phyloP scores from a whole-genome alignment of 495 filamentous ascomycete species.

The Thermochaetoides thermophila region DNA sequence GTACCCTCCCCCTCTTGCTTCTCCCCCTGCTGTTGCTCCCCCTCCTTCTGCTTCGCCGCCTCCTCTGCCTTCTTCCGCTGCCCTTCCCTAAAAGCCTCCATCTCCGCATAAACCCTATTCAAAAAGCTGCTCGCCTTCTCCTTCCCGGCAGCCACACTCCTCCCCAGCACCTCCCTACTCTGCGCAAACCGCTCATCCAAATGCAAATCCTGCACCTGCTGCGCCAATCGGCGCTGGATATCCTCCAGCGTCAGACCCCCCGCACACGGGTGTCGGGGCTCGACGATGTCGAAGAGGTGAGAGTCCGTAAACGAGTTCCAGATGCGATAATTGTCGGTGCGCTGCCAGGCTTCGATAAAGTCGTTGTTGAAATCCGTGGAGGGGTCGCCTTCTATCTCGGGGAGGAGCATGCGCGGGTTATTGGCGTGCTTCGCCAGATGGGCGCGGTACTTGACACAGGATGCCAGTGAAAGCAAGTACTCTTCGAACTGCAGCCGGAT shows the following conservation, averaged over 20 bases:
- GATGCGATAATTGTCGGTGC: slow-evolving; percentile 76
- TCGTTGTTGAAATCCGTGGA: slow-evolving; percentile 64
- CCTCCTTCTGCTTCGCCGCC: too few relatives aligned
- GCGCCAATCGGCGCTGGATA: slow-evolving; percentile 74
- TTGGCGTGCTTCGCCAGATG: slow-evolving; percentile 49
- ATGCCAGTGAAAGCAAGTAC: slow-evolving; percentile 79
- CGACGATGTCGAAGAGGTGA: slow-evolving; percentile 84
- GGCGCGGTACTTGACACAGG: slow-evolving; percentile 76
- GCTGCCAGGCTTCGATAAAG: slow-evolving; percentile 65
- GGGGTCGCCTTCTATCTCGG: slow-evolving; percentile 71
- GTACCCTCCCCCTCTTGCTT: too few relatives aligned
- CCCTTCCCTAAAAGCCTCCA: slow-evolving; percentile 71
- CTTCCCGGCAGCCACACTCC: slow-evolving; percentile 65
- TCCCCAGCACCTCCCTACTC: slow-evolving; percentile 61
- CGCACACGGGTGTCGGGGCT: slow-evolving; percentile 83
- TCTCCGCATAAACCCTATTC: slow-evolving; percentile 76
- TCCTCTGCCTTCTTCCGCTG: slow-evolving; percentile 58
- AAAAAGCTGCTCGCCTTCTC: slow-evolving; percentile 75
- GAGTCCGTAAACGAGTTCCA: slow-evolving; percentile 62
- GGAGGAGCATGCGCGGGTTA: slow-evolving; percentile 43
- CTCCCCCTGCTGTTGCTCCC: too few relatives aligned
- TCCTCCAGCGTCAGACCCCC: slow-evolving; percentile 93
- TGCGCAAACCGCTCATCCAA: slow-evolving; percentile 70
- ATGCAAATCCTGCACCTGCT: slow-evolving; percentile 79
- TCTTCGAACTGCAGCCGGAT: slow-evolving; percentile 97